These are phyloP conservation scores for Triticum dicoccoides DNA, from an alignment of 176 grass and related monocot species.

Conservation along the genomic window DNA sequence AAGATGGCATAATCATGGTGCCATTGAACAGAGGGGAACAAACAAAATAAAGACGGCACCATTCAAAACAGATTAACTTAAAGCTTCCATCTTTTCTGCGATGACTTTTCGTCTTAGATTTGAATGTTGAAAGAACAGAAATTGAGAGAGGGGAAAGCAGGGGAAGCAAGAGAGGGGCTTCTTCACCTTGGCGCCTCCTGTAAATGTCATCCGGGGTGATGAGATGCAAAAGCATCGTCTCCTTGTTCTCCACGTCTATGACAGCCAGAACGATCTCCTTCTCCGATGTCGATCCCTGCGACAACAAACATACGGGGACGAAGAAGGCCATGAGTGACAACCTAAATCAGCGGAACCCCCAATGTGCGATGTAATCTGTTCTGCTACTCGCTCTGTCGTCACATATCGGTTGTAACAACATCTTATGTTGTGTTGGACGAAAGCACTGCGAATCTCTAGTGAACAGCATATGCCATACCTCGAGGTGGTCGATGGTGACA, in stretches of 20 bases:
- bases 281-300: conserved; percentile 16
- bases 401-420: too few relatives aligned
- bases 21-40: background rate
- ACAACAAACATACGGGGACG: background rate
- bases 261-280: conserved; percentile 33
- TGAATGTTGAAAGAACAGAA: too few relatives aligned
- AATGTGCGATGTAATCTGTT: too few relatives aligned
- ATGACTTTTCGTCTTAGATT: too few relatives aligned
- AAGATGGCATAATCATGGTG: background rate
- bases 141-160: too few relatives aligned
- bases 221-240: conserved; percentile 42
- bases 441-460: background rate
- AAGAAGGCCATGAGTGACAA: background rate
- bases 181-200: conserved; percentile 49
- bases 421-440: too few relatives aligned
- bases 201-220: conserved; percentile 53
- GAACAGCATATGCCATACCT: conserved; percentile 19
- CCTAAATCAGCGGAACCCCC: background rate
- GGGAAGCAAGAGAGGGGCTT: background rate
- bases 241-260: conserved; percentile 32
- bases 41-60: background rate
- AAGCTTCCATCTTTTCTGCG: too few relatives aligned
- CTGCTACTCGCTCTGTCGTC: too few relatives aligned
- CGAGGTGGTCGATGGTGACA: conserved; percentile 44
- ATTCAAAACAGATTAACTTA: background rate